Conservation (phyloP, 2,329 filamentous ascomycete species). For the Coniella vitis region DNA sequence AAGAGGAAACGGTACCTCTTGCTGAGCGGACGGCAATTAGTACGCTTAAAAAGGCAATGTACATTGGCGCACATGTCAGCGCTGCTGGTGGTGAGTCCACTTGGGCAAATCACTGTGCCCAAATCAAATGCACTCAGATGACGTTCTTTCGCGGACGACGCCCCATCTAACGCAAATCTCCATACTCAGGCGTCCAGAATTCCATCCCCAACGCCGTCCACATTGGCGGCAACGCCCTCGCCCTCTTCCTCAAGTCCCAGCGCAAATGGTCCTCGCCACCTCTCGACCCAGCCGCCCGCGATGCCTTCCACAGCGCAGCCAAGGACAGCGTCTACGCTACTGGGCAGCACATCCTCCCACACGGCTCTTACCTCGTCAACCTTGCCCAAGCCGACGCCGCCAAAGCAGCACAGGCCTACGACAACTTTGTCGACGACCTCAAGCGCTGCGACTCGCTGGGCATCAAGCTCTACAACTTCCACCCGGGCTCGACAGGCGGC, state of each 20-base stretch:
- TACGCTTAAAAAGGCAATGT: conserved; percentile 63
- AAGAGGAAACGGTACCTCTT: conserved; percentile 51
- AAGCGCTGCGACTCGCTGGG: conserved; percentile 77
- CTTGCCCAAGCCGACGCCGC: conserved; percentile 74
- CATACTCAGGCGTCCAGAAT: conserved; percentile 71
- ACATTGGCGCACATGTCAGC: conserved; percentile 89
- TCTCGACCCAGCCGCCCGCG: conserved; percentile 59
- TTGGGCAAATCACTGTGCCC: too few species aligned
- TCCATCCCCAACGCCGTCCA: conserved; percentile 69
- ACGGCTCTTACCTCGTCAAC: conserved; percentile 95
- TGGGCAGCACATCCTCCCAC: conserved; percentile 70
- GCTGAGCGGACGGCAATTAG: conserved; percentile 57
- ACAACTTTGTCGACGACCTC: conserved; percentile 81
- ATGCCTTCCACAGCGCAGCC: conserved; percentile 64
- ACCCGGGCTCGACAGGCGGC: conserved; percentile 77
- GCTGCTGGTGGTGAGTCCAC: conserved; percentile 67
- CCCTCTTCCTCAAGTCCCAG: conserved; percentile 92
- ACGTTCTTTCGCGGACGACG: background rate
- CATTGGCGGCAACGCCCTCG: conserved; percentile 88
- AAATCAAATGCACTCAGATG: background rate
- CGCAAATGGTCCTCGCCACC: conserved; percentile 87
- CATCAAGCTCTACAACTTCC: conserved; percentile 95
- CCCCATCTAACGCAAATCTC: background rate
- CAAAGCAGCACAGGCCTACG: conserved; percentile 81
- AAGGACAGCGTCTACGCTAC: conserved; percentile 65